Percentiles rank a stretch among this genome's conserved stretches.
These are phyloP conservation scores for Lentinula lateritia DNA, from an alignment of 768 basidiomycete species.

Conservation along the genomic window DNA sequence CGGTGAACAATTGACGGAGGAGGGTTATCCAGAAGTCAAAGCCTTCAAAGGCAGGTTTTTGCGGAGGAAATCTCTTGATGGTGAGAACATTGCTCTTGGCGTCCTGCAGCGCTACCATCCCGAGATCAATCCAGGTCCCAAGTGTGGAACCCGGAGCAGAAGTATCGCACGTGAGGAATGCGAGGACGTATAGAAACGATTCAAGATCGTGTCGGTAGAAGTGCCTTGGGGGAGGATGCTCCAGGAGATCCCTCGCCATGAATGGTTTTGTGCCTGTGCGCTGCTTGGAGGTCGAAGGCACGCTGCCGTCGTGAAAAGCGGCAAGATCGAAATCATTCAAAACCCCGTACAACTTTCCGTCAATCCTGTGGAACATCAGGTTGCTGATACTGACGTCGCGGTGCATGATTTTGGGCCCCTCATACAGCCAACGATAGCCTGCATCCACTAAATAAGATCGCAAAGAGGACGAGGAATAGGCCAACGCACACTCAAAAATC, in stretches of 20 bases:
- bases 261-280: slow-evolving; percentile 1
- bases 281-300: neutral
- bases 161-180: no score
- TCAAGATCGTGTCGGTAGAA: slow-evolving; percentile 7
- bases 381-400: slow-evolving; percentile 12
- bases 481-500: no score
- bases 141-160: no score
- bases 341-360: slow-evolving; percentile 10
- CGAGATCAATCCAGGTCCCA: no score
- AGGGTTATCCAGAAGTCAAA: no score
- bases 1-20: no score
- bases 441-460: no score
- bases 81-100: no score
- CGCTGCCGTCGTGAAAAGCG: neutral
- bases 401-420: slow-evolving; percentile 7
- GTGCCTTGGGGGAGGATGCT: neutral
- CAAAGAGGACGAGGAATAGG: no score
- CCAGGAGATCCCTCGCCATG: neutral
- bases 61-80: no score
- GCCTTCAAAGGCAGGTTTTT: no score
- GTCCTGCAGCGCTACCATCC: no score
- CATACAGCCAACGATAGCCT: neutral
- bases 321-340: slow-evolving; percentile 11
- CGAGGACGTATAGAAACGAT: slow-evolving; percentile 3
- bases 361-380: slow-evolving; percentile 9